Percentiles rank a stretch among this genome's conserved stretches.
Evolutionary conservation across 2,329 filamentous ascomycete species (phyloP).

Genomic region (Sphaerulina vaccinii): DNA sequence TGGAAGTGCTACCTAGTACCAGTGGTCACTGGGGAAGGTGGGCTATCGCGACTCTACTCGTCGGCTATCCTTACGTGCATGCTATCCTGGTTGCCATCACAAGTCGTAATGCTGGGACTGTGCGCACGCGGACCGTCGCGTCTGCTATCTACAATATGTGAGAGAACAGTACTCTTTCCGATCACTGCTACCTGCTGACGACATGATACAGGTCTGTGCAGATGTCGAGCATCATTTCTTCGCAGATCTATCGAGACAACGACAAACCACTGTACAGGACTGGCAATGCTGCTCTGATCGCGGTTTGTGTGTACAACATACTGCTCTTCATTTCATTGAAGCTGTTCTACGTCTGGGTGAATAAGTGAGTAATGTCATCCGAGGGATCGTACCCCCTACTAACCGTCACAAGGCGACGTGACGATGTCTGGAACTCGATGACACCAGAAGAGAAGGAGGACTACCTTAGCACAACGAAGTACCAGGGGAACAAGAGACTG

Average conservation of each 20-base stretch:
- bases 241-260: constrained; percentile 53
- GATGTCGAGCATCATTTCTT: constrained; percentile 40
- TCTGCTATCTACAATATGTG: constrained; percentile 62
- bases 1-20: constrained; percentile 37
- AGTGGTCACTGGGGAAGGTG: constrained; percentile 40
- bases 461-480: constrained; percentile 47
- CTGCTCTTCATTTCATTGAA: constrained; percentile 53
- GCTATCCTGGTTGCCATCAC: constrained; percentile 62
- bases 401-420: constrained; percentile 31
- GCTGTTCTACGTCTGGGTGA: constrained; percentile 54
- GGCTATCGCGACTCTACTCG: constrained; percentile 41
- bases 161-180: too few species aligned
- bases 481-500: constrained; percentile 43
- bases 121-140: constrained; percentile 62
- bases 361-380: constrained; percentile 38
- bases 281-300: constrained; percentile 56
- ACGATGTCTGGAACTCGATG: constrained; percentile 49
- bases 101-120: constrained; percentile 61
- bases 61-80: constrained; percentile 48
- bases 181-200: too few species aligned
- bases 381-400: background rate
- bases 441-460: constrained; percentile 48
- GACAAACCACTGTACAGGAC: constrained; percentile 56
- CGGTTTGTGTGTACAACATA: constrained; percentile 52
- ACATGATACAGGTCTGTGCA: too few species aligned